These are phyloP conservation scores for Cercospora janseana DNA, from an alignment of 2,329 filamentous ascomycete species.

Conservation along the genomic window DNA sequence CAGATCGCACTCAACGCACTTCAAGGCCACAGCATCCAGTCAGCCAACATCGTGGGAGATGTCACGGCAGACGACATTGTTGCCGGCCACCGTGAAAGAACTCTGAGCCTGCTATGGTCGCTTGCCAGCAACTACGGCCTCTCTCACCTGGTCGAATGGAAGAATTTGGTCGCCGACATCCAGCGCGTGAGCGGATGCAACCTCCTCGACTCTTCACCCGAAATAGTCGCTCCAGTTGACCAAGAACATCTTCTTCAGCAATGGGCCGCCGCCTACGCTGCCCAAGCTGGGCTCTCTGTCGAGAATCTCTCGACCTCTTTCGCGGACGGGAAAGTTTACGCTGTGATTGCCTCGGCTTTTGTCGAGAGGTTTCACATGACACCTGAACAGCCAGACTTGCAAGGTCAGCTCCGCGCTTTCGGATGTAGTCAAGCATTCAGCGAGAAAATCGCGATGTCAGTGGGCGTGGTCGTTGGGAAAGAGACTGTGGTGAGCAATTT, in stretches of 20 bases:
- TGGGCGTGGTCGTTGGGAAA: conserved; percentile 49
- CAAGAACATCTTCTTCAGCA: conserved; percentile 47
- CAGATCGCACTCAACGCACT: conserved; percentile 57
- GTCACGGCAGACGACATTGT: conserved; percentile 59
- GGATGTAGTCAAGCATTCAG: conserved; percentile 48
- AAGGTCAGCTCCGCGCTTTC: conserved; percentile 41
- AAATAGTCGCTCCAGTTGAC: conserved; percentile 4
- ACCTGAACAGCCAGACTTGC: conserved; percentile 27
- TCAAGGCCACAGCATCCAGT: conserved; percentile 42
- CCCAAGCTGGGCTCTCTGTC: conserved; percentile 38
- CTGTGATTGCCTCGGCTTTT: conserved; percentile 55
- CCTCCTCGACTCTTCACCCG: neutral
- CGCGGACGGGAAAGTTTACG: conserved; percentile 54
- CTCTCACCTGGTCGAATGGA: conserved; percentile 54
- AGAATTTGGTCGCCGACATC: conserved; percentile 52
- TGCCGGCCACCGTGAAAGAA: conserved; percentile 64
- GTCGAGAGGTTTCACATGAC: conserved; percentile 27
- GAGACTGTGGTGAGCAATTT: conserved; percentile 58
- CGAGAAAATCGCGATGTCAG: conserved; percentile 42
- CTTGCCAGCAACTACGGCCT: conserved; percentile 59
- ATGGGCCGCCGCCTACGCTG: conserved; percentile 54
- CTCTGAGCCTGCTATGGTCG: conserved; percentile 59
- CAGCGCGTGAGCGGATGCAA: neutral
- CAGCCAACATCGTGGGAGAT: conserved; percentile 42
- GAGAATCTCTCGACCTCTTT: conserved; percentile 60